These are phyloP conservation scores for Blastobotrys chiropterorum DNA, from an alignment of 805 yeast genomes.

Conservation along the genomic window DNA sequence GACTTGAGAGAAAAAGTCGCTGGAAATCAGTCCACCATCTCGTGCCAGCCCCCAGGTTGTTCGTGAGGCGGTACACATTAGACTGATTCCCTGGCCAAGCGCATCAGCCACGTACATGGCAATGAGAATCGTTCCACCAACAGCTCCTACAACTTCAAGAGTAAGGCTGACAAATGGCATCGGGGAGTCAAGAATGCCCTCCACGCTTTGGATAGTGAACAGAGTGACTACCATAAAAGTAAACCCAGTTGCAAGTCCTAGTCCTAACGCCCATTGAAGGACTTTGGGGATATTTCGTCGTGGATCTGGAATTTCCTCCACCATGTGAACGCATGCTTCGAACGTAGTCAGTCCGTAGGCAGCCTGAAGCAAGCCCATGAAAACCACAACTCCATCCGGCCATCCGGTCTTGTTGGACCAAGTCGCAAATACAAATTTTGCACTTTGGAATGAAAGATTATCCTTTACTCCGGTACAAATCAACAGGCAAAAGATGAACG, in stretches of 20 bases:
- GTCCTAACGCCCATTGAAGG: conserved; percentile 54
- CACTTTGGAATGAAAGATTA: conserved; percentile 13
- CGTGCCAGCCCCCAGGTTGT: conserved; percentile 77
- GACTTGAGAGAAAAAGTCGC: conserved; percentile 58
- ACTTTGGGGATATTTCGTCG: conserved; percentile 74
- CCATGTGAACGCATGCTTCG: conserved; percentile 71
- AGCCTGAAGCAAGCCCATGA: conserved; percentile 72
- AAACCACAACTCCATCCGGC: conserved; percentile 62
- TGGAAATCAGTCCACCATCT: conserved; percentile 72
- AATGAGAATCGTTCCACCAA: conserved; percentile 62
- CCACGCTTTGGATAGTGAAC: conserved; percentile 61
- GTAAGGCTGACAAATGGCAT: conserved; percentile 68
- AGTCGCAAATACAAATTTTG: conserved; percentile 13
- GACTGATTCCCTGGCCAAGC: conserved; percentile 68
- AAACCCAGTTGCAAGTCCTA: conserved; percentile 61
- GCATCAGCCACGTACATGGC: conserved; percentile 61
- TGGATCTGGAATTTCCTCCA: conserved; percentile 74
- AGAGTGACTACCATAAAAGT: conserved; percentile 66
- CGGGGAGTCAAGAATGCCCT: conserved; percentile 65
- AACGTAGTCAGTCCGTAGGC: conserved; percentile 76
- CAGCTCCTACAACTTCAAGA: conserved; percentile 46
- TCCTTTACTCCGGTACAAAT: conserved; percentile 11
- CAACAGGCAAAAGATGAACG: conserved; percentile 10
- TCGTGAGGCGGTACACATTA: conserved; percentile 75
- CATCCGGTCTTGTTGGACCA: conserved; percentile 47